Evolutionary conservation across 2,329 filamentous ascomycete genomes (phyloP).

Genomic region (Botrytis pseudocinerea): DNA sequence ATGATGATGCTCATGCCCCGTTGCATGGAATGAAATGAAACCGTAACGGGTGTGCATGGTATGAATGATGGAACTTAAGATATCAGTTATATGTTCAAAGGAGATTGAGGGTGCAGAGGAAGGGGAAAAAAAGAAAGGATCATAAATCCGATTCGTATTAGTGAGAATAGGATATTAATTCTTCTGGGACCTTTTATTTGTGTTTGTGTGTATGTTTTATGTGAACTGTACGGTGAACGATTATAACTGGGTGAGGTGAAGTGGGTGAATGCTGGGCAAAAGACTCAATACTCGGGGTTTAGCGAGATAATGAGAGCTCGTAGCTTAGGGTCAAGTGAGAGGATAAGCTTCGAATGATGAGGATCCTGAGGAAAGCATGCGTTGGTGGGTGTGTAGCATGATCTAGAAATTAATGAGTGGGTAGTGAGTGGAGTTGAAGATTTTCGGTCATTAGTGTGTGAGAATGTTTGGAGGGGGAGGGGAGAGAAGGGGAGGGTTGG

Average conservation of each 20-base stretch:
- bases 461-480: not conserved
- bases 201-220: not conserved
- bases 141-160: conserved; percentile 1
- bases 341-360: too few species aligned
- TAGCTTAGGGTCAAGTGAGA: too few species aligned
- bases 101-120: not conserved
- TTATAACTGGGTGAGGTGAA: not conserved
- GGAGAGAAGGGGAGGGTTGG: too few species aligned
- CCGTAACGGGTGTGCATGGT: not conserved
- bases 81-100: not conserved
- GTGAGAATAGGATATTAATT: conserved; percentile 8
- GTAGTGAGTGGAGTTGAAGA: too few species aligned
- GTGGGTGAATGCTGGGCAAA: too few species aligned
- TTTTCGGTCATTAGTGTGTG: not conserved
- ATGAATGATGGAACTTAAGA: not conserved
- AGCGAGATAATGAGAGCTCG: too few species aligned
- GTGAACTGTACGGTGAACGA: not conserved
- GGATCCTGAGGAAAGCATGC: not conserved
- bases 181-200: not conserved
- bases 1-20: not conserved
- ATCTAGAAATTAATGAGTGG: not conserved
- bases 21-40: not conserved
- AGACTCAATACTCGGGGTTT: too few species aligned
- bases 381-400: not conserved
- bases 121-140: not conserved